Conservation (phyloP, 139 green algal genomes). For the Micractinium conductrix region DNA sequence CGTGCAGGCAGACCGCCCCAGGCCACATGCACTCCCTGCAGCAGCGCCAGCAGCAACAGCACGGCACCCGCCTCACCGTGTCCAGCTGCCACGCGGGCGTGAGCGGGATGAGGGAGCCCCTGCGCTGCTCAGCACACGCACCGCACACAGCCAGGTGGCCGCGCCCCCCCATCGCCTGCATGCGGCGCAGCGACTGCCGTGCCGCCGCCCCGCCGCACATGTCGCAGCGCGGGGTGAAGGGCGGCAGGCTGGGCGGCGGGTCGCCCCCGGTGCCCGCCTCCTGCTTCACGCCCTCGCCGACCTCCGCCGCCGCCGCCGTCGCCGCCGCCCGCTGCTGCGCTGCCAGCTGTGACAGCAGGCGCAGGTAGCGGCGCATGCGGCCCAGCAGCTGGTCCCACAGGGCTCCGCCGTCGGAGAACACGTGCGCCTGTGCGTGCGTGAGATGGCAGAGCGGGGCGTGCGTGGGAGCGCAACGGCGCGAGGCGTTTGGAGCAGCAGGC, state of each 20-base stretch:
- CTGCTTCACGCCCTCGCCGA: neutral
- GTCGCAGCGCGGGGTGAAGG: neutral
- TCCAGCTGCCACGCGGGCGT: constrained; percentile 14
- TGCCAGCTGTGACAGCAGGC: constrained; percentile 7
- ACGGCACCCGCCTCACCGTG: neutral
- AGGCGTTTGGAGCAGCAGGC: too few species aligned
- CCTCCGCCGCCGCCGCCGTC: neutral
- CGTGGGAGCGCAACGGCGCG: too few species aligned
- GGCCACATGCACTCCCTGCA: neutral
- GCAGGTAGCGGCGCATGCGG: constrained; percentile 3
- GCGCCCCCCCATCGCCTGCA: neutral
- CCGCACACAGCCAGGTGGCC: constrained; percentile 11
- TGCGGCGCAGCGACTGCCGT: neutral
- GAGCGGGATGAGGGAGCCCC: neutral
- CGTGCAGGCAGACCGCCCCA: neutral
- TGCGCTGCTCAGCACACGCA: neutral
- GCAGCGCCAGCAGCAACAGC: neutral
- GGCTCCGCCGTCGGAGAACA: neutral
- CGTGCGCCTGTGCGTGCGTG: too few species aligned
- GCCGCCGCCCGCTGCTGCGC: neutral
- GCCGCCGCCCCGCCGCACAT: neutral
- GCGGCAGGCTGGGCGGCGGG: neutral
- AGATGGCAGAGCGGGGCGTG: too few species aligned
- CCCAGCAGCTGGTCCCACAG: constrained; percentile 22
- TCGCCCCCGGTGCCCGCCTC: neutral